Evolutionary conservation across 371 early-diverging fungal species (phyloP).

Genomic region (Phascolomyces articulosus): DNA sequence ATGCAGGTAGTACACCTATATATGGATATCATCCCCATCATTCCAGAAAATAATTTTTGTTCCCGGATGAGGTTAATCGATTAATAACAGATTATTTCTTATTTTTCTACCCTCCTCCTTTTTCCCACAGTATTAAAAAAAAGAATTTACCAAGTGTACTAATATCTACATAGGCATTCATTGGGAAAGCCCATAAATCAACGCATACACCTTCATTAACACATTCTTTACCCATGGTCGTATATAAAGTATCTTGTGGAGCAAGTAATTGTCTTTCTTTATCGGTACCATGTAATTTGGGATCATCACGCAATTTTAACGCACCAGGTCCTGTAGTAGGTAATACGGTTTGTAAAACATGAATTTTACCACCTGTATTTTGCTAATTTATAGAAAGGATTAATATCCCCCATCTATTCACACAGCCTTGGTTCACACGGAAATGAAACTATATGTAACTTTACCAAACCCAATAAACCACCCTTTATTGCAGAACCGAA

Average conservation of each 20-base stretch:
- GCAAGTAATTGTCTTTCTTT: constrained; percentile 86
- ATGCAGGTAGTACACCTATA: constrained; percentile 69
- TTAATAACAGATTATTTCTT: no score
- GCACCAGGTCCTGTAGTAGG: constrained; percentile 89
- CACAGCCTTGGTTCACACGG: no score
- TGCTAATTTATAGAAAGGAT: constrained; percentile 38
- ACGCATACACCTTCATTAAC: constrained; percentile 81
- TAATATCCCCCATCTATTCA: no score
- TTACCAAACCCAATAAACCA: constrained; percentile 73
- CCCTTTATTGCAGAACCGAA: constrained; percentile 88
- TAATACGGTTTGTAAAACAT: constrained; percentile 81
- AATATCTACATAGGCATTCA: constrained; percentile 81
- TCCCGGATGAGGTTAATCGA: no score
- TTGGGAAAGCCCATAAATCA: constrained; percentile 83
- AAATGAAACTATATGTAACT: no score
- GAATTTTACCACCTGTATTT: constrained; percentile 83
- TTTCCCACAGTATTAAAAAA: neutral
- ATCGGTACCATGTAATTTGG: constrained; percentile 84
- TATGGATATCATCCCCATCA: no score
- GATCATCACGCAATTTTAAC: constrained; percentile 85
- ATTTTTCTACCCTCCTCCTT: no score
- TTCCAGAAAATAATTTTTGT: no score
- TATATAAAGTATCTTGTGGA: constrained; percentile 88
- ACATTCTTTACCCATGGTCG: constrained; percentile 77
- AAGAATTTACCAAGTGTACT: constrained; percentile 68